These are phyloP conservation scores for Babesia gibsoni DNA, from an alignment of 169 alveolate genomes.

Conservation along the genomic window DNA sequence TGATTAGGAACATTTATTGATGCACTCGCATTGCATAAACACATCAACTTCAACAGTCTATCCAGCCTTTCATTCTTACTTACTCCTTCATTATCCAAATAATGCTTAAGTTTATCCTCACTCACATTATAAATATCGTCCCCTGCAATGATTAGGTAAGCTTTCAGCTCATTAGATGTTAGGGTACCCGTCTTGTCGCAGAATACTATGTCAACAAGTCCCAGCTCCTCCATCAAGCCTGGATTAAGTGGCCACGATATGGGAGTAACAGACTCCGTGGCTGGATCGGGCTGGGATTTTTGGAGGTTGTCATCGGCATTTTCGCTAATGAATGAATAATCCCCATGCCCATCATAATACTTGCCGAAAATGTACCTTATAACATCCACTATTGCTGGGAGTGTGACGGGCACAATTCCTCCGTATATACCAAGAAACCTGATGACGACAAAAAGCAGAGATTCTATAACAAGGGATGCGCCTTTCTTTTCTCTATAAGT, in stretches of 20 bases:
- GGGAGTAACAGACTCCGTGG: neutral
- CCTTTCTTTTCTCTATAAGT: conserved; percentile 24
- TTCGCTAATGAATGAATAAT: conserved; percentile 13
- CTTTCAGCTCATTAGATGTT: conserved; percentile 34
- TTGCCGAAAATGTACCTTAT: conserved; percentile 33
- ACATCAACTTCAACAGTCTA: conserved; percentile 18
- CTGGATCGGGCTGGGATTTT: neutral
- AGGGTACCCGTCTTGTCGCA: conserved; percentile 63
- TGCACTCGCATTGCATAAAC: conserved; percentile 21
- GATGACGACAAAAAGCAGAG: conserved; percentile 34
- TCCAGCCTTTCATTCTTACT: conserved; percentile 6
- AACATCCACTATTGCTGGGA: conserved; percentile 61
- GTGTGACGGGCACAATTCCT: conserved; percentile 53
- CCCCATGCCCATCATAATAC: conserved; percentile 29
- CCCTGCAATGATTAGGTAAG: conserved; percentile 15
- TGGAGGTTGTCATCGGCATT: neutral
- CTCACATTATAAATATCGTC: conserved; percentile 15
- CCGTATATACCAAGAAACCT: conserved; percentile 42
- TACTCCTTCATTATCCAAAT: conserved; percentile 6
- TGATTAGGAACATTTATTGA: neutral
- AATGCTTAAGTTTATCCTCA: conserved; percentile 3
- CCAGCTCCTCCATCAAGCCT: conserved; percentile 59
- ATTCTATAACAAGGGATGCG: conserved; percentile 25
- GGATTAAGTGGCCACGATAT: conserved; percentile 48
- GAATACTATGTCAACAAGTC: conserved; percentile 61